These are phyloP conservation scores for Bipolaris cookei DNA, from an alignment of 2,329 filamentous ascomycete species.

Conservation along the genomic window DNA sequence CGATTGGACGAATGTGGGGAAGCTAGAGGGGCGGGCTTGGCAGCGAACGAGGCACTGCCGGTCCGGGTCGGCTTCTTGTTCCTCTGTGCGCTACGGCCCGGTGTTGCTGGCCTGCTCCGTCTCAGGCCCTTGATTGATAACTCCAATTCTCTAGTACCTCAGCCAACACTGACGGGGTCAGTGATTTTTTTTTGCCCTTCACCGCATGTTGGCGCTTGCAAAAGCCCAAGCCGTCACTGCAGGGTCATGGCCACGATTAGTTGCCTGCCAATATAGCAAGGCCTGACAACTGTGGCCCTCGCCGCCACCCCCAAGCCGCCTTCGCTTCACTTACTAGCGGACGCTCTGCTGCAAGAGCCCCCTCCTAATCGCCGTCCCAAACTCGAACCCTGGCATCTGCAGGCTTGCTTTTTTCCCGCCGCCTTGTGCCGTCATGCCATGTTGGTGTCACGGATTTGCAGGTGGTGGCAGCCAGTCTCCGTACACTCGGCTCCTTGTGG, in stretches of 20 bases:
- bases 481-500: neutral
- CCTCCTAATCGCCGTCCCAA: slow-evolving; percentile 1
- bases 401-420: neutral
- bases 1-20: slow-evolving; percentile 8
- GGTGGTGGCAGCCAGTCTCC: neutral
- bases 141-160: slow-evolving; percentile 1
- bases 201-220: slow-evolving; percentile 9
- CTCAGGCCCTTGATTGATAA: slow-evolving; percentile 1
- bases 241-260: neutral
- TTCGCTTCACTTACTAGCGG: slow-evolving; percentile 2
- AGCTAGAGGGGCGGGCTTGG: slow-evolving; percentile 19
- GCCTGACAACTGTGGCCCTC: slow-evolving; percentile 3
- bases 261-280: slow-evolving; percentile 1
- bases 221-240: neutral
- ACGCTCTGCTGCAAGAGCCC: slow-evolving; percentile 1
- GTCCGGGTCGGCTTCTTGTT: slow-evolving; percentile 6
- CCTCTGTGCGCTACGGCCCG: slow-evolving; percentile 8
- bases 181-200: neutral
- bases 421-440: neutral
- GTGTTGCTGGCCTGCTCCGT: slow-evolving; percentile 3
- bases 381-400: neutral
- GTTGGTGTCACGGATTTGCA: slow-evolving; percentile 5
- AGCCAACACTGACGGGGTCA: slow-evolving; percentile 1
- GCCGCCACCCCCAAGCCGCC: slow-evolving; percentile 8
- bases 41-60: slow-evolving; percentile 7